Base-by-base conservation (phyloP, 2,329 filamentous ascomycete species). In the Sclerotinia subarctica region DNA sequence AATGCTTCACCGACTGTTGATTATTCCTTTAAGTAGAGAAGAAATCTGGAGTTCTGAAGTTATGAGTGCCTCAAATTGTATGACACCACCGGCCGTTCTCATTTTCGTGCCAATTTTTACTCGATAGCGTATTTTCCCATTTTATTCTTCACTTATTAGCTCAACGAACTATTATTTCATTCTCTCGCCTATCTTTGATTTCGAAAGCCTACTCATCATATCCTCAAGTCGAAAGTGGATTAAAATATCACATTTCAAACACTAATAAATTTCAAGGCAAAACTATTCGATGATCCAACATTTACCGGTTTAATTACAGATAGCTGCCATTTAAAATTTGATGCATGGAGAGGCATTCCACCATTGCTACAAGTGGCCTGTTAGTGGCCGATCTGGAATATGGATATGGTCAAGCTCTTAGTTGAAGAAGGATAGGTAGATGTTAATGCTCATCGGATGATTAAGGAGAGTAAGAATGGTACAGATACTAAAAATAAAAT, bases 351-450 rank as follows among this genome's bases (percentile, higher is more conserved):
- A 2, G 4, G 0, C 21, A 10, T 42, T 32, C 15, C 51, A 17
- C 59, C 67, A 32, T 26, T 52, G 1, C 35, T 59, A 19, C 62
- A 38, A 47, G 24, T 24, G 10, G 62, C 54, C 68, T 68, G 69
- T 57, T 1, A 56, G 52, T 15, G 62, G 7, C 4, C 56, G 19
- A 66, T 77, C 17, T 79, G 78, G 10, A 80, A 80, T 49, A 76
- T 80, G 68, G 73, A 75, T 6, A 73, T 79, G 4, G 71, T 80
- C 1, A 74, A 75, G 15, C 54, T 79, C 3, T 68, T 81, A 10
- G 76, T 81, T 2, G 76, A 79, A 35, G 74, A 73, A 24, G 77
- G 77, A 24, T 69, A 69, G 1, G 76, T 78, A 15, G 74, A 79
- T 68, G 59, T 80, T n/a, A 74, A 79, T 47, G 51, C 64, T n/a